phyloP scores from a whole-genome alignment of 495 filamentous ascomycete genomes.

The Cairneyella variabilis region DNA sequence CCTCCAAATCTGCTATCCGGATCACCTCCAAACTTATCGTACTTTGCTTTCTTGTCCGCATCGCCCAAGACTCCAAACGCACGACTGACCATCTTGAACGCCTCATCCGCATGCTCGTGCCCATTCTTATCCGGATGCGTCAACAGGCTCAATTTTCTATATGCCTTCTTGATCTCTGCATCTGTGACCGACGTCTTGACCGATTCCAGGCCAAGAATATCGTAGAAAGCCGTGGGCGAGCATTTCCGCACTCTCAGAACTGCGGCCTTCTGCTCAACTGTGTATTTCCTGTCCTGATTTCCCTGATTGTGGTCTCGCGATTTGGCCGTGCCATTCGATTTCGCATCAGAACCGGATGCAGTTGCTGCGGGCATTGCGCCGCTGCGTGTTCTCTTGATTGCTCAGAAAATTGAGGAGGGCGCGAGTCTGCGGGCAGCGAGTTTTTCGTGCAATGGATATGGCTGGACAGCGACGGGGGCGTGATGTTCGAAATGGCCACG shows the following conservation, averaged over 20 bases:
- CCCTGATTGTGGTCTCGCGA: slow-evolving; percentile 88
- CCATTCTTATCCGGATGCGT: slow-evolving; percentile 98
- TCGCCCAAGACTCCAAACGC: slow-evolving; percentile 94
- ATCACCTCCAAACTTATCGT: slow-evolving; percentile 84
- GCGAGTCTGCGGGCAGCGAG: no score
- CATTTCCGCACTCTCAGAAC: slow-evolving; percentile 85
- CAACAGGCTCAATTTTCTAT: slow-evolving; percentile 80
- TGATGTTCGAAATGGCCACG: no score
- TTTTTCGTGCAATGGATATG: no score
- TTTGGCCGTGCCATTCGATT: slow-evolving; percentile 57
- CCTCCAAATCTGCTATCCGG: slow-evolving; percentile 76
- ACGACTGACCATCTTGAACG: slow-evolving; percentile 94
- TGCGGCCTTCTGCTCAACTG: slow-evolving; percentile 82
- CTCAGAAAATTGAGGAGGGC: neutral
- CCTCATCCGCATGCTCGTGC: slow-evolving; percentile 94
- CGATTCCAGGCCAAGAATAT: slow-evolving; percentile 68
- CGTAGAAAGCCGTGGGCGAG: slow-evolving; percentile 82
- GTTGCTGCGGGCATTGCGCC: slow-evolving; percentile 71
- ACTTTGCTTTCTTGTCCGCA: slow-evolving; percentile 83
- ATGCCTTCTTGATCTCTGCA: slow-evolving; percentile 88
- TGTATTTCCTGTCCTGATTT: slow-evolving; percentile 85
- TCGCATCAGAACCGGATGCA: slow-evolving; percentile 55
- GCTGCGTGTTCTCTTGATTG: neutral
- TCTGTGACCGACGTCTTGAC: slow-evolving; percentile 63
- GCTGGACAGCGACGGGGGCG: no score